Percentiles rank a stretch among this genome's conserved stretches.
These are phyloP conservation scores for Nemania abortiva DNA, from an alignment of 2,329 filamentous ascomycete genomes.

Conservation along the genomic window DNA sequence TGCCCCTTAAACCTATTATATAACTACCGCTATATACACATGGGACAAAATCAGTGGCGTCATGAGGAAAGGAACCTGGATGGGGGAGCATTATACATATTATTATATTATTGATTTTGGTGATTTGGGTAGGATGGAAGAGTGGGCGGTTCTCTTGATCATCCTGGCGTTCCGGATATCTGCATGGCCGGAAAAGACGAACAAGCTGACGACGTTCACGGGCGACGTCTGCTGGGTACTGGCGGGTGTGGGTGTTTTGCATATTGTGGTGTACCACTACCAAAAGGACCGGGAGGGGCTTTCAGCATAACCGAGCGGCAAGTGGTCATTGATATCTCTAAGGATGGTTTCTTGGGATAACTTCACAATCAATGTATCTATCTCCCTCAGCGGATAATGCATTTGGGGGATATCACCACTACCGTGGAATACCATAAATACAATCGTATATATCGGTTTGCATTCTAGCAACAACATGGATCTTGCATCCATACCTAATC, in stretches of 20 bases:
- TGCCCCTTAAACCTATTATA: conserved; percentile 6
- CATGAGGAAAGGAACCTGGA: conserved; percentile 35
- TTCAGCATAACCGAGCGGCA: conserved; percentile 4
- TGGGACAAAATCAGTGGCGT: conserved; percentile 44
- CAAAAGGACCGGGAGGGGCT: conserved; percentile 22
- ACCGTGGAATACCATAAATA: conserved; percentile 22
- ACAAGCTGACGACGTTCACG: conserved; percentile 32
- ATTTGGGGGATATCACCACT: conserved; percentile 4
- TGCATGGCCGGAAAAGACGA: conserved; percentile 46
- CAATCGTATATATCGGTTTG: conserved; percentile 13
- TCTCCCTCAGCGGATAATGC: neutral
- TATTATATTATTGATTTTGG: conserved; percentile 33
- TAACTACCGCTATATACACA: conserved; percentile 34
- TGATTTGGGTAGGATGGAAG: conserved; percentile 34
- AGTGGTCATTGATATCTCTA: neutral
- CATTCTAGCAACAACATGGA: conserved; percentile 7
- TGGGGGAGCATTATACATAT: conserved; percentile 46
- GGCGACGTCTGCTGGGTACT: conserved; percentile 29
- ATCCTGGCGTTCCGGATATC: conserved; percentile 47
- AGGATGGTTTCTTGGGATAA: conserved; percentile 6
- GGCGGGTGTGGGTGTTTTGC: conserved; percentile 29
- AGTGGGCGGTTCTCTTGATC: conserved; percentile 41
- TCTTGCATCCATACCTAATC: neutral
- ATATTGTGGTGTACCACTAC: conserved; percentile 37
- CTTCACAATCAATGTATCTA: neutral